Conservation (phyloP, 2,329 filamentous ascomycete species). For the Trichoderma pleuroti region DNA sequence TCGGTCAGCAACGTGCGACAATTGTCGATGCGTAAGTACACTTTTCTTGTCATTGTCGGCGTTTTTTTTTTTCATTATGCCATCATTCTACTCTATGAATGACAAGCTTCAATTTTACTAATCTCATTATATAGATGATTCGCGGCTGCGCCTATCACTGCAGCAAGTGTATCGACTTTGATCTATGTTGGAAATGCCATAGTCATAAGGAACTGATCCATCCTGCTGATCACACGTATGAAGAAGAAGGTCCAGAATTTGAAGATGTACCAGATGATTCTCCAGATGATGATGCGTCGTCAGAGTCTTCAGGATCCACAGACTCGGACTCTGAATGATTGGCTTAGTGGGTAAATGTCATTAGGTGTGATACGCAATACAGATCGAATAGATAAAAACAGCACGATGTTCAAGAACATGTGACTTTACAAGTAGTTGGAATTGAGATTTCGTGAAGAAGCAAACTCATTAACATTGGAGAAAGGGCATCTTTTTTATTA, state of each 20-base stretch:
- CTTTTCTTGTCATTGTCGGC: not conserved
- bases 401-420: not conserved
- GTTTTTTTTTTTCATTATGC: not conserved
- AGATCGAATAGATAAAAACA: not conserved
- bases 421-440: not conserved
- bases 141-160: slow-evolving; percentile 14
- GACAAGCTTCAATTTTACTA: not conserved
- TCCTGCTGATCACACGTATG: slow-evolving; percentile 1
- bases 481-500: not conserved
- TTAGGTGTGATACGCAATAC: not conserved
- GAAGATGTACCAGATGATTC: slow-evolving; percentile 4
- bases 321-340: slow-evolving; percentile 18
- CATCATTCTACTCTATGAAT: not conserved
- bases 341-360: not conserved
- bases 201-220: not conserved
- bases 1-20: slow-evolving; percentile 5
- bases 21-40: slow-evolving; percentile 16
- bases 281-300: slow-evolving; percentile 6
- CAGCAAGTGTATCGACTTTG: slow-evolving; percentile 7
- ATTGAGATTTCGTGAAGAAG: not conserved
- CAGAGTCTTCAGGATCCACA: slow-evolving; percentile 15
- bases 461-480: not conserved
- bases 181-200: slow-evolving; percentile 19
- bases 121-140: not conserved
- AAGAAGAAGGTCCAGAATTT: slow-evolving; percentile 13